phyloP scores from a whole-genome alignment of 2,329 filamentous ascomycete genomes.

The Falciphora oryzae region DNA sequence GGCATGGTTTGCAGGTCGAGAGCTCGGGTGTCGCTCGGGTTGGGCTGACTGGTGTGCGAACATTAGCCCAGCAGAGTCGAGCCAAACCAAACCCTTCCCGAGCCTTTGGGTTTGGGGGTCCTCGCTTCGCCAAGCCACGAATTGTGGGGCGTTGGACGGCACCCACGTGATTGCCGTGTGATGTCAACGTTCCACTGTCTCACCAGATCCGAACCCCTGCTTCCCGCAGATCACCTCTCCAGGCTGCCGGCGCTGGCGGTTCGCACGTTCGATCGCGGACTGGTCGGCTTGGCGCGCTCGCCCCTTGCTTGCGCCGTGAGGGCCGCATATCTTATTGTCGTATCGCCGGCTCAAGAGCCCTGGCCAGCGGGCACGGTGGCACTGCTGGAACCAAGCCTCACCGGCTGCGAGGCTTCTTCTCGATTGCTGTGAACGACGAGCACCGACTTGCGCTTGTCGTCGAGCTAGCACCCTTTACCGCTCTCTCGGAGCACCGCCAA shows the following conservation, averaged over 20 bases:
- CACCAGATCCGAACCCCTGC: not conserved
- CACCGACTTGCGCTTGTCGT: not conserved
- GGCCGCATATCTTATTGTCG: not conserved
- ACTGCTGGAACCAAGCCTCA: too few species aligned
- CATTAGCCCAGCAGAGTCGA: not conserved
- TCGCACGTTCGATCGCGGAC: not conserved
- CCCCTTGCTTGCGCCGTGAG: not conserved
- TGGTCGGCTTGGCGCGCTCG: not conserved
- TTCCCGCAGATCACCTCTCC: not conserved
- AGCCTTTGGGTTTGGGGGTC: slow-evolving; percentile 6
- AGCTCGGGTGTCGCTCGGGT: not conserved
- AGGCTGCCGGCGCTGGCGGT: not conserved
- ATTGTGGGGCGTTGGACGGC: not conserved
- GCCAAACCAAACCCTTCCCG: slow-evolving; percentile 7
- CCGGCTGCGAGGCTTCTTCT: not conserved
- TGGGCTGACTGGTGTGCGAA: not conserved
- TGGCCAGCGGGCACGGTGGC: not conserved
- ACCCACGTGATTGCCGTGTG: not conserved
- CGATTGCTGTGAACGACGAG: not conserved
- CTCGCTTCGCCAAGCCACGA: not conserved
- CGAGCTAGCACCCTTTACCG: not conserved
- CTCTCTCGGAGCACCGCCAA: not conserved
- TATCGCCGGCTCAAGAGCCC: not conserved
- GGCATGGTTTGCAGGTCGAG: not conserved
- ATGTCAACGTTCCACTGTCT: not conserved